Percentiles rank a stretch among this genome's conserved stretches.
Evolutionary conservation across 768 basidiomycete species (phyloP).

Genomic region (Termitomyces sp.): DNA sequence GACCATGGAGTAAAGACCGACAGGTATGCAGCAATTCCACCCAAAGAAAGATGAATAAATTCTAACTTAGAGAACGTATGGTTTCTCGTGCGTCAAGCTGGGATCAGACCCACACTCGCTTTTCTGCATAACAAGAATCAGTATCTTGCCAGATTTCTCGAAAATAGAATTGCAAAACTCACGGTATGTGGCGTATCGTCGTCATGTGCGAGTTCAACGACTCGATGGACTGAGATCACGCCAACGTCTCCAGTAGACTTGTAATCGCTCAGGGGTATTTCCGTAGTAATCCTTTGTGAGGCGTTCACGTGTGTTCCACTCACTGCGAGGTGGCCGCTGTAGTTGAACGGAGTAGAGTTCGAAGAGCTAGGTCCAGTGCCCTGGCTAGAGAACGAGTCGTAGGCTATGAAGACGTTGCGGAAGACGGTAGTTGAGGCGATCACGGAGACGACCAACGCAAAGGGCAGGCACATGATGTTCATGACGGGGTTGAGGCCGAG

Average conservation of each 20-base stretch:
- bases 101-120: constrained; percentile 1
- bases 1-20: constrained; percentile 3
- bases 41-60: not conserved
- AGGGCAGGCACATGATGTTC: constrained; percentile 31
- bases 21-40: not conserved
- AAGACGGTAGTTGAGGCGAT: constrained; percentile 33
- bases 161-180: not conserved
- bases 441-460: constrained; percentile 32
- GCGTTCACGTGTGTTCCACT: constrained; percentile 3
- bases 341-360: not conserved
- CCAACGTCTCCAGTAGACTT: constrained; percentile 12
- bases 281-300: constrained; percentile 10
- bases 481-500: constrained; percentile 31
- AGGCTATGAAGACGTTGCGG: constrained; percentile 30
- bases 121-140: not conserved
- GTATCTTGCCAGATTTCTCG: not conserved
- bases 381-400: constrained; percentile 26
- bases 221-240: constrained; percentile 16
- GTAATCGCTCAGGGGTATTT: constrained; percentile 19
- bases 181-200: constrained; percentile 9
- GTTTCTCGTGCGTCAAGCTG: not conserved
- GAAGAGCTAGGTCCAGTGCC: constrained; percentile 1
- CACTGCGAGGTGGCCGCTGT: constrained; percentile 1
- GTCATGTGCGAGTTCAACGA: constrained; percentile 18
- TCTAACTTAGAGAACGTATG: not conserved